These are phyloP conservation scores for Eucalyptus guilfoylei DNA, from an alignment of 345 rosid species.

Conservation along the genomic window DNA sequence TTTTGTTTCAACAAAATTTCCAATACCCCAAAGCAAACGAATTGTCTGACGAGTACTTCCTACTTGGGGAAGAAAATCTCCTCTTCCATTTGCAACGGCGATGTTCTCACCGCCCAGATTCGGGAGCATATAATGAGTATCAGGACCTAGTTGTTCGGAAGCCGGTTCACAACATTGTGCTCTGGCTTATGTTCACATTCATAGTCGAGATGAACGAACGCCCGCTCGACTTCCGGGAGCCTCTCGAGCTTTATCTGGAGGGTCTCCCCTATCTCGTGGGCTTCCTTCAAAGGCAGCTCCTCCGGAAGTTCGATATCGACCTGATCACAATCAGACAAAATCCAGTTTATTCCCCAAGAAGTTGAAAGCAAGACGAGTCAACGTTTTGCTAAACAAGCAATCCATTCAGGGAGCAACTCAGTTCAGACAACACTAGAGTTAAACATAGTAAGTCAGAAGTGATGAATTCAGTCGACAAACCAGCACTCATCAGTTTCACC, in stretches of 20 bases:
- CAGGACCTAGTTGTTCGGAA: conserved; percentile 25
- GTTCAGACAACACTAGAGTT: background rate
- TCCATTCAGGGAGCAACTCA: background rate
- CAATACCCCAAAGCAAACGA: background rate
- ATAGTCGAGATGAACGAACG: conserved; percentile 84
- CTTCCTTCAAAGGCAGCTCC: conserved; percentile 63
- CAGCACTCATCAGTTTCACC: background rate
- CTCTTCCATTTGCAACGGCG: background rate
- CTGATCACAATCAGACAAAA: conserved; percentile 7
- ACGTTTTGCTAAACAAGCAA: background rate
- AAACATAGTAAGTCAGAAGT: background rate
- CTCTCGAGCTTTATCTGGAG: conserved; percentile 76
- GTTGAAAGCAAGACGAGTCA: background rate
- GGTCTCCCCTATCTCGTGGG: conserved; percentile 70
- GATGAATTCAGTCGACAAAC: background rate
- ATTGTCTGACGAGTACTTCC: background rate
- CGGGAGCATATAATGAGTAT: background rate
- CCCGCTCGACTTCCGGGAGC: conserved; percentile 81
- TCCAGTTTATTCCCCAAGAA: background rate
- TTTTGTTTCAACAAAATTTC: background rate
- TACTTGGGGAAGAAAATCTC: background rate
- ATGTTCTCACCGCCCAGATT: background rate
- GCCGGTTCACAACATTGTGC: conserved; percentile 54
- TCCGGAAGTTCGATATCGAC: conserved; percentile 87
- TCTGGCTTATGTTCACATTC: conserved; percentile 93